Conservation (phyloP, 768 basidiomycete genomes). For the Pleurotus eryngii region DNA sequence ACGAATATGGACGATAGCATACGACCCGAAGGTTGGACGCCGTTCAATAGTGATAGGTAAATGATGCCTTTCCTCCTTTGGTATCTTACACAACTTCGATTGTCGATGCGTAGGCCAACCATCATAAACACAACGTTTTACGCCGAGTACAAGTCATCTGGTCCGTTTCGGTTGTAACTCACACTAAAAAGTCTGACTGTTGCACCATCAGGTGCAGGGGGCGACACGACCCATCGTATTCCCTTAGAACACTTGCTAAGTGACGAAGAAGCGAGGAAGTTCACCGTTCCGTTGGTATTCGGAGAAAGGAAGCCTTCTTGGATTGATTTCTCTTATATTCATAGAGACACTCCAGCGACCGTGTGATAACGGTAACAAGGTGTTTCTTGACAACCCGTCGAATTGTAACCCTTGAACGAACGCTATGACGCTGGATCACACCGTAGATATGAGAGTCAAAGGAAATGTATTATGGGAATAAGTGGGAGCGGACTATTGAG, state of each 20-base stretch:
- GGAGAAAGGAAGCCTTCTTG: constrained; percentile 40
- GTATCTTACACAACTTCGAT: not conserved
- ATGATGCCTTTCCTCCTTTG: not conserved
- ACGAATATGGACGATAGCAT: constrained; percentile 61
- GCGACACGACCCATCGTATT: constrained; percentile 40
- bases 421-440: not conserved
- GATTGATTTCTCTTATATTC: constrained; percentile 50
- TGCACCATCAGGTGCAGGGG: constrained; percentile 47
- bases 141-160: constrained; percentile 54
- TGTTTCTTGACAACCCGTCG: not conserved
- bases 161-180: constrained; percentile 22
- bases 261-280: constrained; percentile 32
- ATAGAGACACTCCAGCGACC: not conserved
- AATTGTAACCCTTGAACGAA: not conserved
- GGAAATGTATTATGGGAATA: not conserved
- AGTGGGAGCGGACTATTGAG: not conserved
- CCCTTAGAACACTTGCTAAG: constrained; percentile 46
- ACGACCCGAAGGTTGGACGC: constrained; percentile 45
- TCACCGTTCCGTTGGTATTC: constrained; percentile 51
- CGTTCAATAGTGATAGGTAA: constrained; percentile 42
- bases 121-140: constrained; percentile 55
- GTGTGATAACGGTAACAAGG: not conserved
- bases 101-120: constrained; percentile 27
- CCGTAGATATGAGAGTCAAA: not conserved
- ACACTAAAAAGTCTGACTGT: not conserved